Percentiles rank a stretch among this genome's conserved stretches.
Conservation (phyloP, 345 rosid species). For the Fremontodendron californicum region DNA sequence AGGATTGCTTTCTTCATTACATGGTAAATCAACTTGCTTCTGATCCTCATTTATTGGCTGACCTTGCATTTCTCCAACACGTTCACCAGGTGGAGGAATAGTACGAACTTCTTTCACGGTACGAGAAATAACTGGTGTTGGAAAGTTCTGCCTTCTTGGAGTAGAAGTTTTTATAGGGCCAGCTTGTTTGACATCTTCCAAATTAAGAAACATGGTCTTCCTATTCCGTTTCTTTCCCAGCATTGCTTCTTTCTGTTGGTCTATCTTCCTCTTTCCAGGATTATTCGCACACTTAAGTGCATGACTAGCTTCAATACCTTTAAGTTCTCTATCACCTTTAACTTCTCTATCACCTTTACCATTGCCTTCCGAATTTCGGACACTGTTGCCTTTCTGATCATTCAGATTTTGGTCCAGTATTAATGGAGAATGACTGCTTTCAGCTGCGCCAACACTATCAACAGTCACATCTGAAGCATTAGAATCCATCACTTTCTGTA, state of each 20-base stretch:
- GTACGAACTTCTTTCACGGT: conserved; percentile 70
- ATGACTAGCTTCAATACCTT: conserved; percentile 79
- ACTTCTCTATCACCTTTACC: conserved; percentile 55
- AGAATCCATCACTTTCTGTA: conserved; percentile 26
- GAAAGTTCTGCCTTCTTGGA: conserved; percentile 68
- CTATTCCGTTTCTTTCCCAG: conserved; percentile 93
- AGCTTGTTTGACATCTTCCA: conserved; percentile 96
- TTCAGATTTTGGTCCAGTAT: conserved; percentile 35
- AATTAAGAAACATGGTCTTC: conserved; percentile 82
- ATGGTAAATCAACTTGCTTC: conserved; percentile 51
- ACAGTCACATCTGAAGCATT: conserved; percentile 23
- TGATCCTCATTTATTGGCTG: conserved; percentile 48
- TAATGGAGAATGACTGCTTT: conserved; percentile 28
- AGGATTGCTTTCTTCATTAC: conserved; percentile 47
- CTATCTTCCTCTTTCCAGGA: conserved; percentile 77
- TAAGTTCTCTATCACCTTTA: conserved; percentile 64
- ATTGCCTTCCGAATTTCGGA: conserved; percentile 44
- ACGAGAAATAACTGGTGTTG: conserved; percentile 57
- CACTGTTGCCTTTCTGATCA: conserved; percentile 39
- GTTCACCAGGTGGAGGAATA: conserved; percentile 45
- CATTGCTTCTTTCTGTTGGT: conserved; percentile 94
- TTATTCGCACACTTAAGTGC: conserved; percentile 65
- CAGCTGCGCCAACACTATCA: conserved; percentile 29
- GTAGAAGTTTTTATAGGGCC: conserved; percentile 65
- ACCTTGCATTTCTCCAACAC: conserved; percentile 47